Conservation (phyloP, 495 filamentous ascomycete species). For the Neurospora africana region DNA sequence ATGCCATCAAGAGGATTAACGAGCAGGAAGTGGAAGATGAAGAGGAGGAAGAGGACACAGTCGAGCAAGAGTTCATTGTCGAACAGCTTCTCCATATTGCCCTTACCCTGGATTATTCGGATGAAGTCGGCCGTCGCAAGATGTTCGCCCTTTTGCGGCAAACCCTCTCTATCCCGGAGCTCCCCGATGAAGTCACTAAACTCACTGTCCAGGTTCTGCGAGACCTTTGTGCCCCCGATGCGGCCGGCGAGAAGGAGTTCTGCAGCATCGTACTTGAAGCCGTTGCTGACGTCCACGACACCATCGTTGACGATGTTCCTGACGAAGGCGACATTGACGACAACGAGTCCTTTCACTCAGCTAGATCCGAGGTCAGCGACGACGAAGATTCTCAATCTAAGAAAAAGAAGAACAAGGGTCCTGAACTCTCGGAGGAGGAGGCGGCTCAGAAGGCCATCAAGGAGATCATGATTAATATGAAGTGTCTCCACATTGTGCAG, state of each 20-base stretch:
- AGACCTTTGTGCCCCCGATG: conserved; percentile 65
- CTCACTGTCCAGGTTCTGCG: conserved; percentile 75
- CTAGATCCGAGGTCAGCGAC: conserved; percentile 69
- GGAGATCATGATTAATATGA: conserved; percentile 95
- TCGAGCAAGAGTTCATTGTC: conserved; percentile 86
- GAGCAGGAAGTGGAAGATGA: conserved; percentile 41
- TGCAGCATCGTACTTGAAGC: conserved; percentile 86
- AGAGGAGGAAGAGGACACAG: conserved; percentile 67
- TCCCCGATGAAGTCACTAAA: conserved; percentile 87
- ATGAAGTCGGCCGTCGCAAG: conserved; percentile 87
- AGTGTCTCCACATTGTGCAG: conserved; percentile 93
- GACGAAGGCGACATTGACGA: conserved; percentile 43
- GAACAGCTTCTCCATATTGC: conserved; percentile 92
- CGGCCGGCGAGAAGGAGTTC: conserved; percentile 81
- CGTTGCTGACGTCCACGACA: conserved; percentile 91
- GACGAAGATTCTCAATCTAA: conserved; percentile 43
- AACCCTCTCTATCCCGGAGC: conserved; percentile 69
- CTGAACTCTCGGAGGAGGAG: conserved; percentile 56
- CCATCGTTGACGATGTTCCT: conserved; percentile 52
- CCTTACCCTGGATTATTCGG: conserved; percentile 81
- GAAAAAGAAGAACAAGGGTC: conserved; percentile 35
- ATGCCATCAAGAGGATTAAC: conserved; percentile 49
- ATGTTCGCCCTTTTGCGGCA: conserved; percentile 88
- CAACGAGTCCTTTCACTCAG: conserved; percentile 86
- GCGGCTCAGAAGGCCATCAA: conserved; percentile 70